Percentiles rank a stretch among this genome's conserved stretches.
Evolutionary conservation across 2,329 filamentous ascomycete species (phyloP).

Genomic region (Claviceps cyperi): DNA sequence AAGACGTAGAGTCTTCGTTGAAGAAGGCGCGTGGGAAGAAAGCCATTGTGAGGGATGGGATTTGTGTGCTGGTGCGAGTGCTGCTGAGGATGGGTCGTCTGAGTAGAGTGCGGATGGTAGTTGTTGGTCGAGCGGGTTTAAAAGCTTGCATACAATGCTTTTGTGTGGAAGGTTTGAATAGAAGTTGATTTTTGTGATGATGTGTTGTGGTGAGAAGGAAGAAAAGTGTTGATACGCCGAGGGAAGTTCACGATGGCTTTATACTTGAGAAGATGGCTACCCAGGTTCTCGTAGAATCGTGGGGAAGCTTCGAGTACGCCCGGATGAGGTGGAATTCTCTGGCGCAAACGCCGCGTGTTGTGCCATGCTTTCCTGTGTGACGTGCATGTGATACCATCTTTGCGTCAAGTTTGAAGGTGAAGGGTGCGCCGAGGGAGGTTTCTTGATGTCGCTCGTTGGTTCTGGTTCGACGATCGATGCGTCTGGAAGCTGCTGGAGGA

Average conservation of each 20-base stretch:
- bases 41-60: slow-evolving; percentile 35
- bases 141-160: slow-evolving; percentile 11
- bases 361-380: neutral
- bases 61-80: slow-evolving; percentile 1
- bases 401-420: neutral
- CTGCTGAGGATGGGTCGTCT: slow-evolving; percentile 11
- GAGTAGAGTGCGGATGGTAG: slow-evolving; percentile 11
- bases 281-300: neutral
- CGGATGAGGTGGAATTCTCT: neutral
- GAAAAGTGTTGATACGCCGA: neutral
- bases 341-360: neutral
- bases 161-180: too few species aligned
- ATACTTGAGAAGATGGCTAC: neutral
- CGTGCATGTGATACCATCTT: neutral
- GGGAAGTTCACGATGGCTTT: neutral
- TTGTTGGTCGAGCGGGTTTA: slow-evolving; percentile 12
- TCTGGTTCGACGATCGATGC: neutral
- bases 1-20: slow-evolving; percentile 32
- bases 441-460: neutral
- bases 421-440: neutral
- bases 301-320: neutral
- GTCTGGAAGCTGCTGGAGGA: slow-evolving; percentile 2
- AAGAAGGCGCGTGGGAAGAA: slow-evolving; percentile 42
- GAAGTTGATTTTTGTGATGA: neutral
- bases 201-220: neutral